Conservation (phyloP, 306 rosid species). For the Aeschynomene evenia region DNA sequence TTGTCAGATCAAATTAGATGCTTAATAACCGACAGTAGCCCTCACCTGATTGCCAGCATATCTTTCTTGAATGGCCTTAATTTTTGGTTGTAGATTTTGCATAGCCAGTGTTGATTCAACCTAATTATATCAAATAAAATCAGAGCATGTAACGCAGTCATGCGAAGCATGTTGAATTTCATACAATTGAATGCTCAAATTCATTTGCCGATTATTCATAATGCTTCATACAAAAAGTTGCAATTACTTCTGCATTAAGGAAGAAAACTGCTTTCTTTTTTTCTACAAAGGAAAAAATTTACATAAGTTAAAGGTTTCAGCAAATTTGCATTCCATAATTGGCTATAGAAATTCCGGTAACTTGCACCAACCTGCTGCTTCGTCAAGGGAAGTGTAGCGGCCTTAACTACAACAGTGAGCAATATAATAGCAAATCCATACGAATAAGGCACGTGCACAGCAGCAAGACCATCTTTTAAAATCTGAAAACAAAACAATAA, state of each 20-base stretch:
- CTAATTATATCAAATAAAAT: conserved; percentile 41
- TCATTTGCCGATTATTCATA: conserved; percentile 6
- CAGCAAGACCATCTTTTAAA: conserved; percentile 72
- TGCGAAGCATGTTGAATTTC: background rate
- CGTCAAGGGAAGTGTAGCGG: conserved; percentile 80
- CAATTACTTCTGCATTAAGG: background rate
- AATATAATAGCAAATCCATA: conserved; percentile 96
- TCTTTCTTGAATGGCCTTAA: conserved; percentile 97
- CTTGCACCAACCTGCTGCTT: conserved; percentile 78
- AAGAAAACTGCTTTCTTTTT: background rate
- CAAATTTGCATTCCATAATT: background rate
- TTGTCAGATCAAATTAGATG: conserved; percentile 30
- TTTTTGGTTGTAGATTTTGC: conserved; percentile 98
- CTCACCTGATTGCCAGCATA: conserved; percentile 96
- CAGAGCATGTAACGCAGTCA: conserved; percentile 7
- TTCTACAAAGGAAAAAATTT: background rate
- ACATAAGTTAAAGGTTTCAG: conserved; percentile 1
- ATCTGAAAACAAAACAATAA: conserved; percentile 43
- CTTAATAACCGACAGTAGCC: conserved; percentile 24
- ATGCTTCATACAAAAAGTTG: background rate
- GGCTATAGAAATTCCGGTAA: conserved; percentile 4
- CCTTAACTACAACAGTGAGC: conserved; percentile 82
- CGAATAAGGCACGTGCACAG: conserved; percentile 87
- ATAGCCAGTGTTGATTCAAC: conserved; percentile 95
- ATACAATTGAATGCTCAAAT: conserved; percentile 20